A percentile compares a stretch with the other conserved stretches of the same genome.
Evolutionary conservation across 495 filamentous ascomycete genomes (phyloP).

Genomic region (Penicillium lividum): DNA sequence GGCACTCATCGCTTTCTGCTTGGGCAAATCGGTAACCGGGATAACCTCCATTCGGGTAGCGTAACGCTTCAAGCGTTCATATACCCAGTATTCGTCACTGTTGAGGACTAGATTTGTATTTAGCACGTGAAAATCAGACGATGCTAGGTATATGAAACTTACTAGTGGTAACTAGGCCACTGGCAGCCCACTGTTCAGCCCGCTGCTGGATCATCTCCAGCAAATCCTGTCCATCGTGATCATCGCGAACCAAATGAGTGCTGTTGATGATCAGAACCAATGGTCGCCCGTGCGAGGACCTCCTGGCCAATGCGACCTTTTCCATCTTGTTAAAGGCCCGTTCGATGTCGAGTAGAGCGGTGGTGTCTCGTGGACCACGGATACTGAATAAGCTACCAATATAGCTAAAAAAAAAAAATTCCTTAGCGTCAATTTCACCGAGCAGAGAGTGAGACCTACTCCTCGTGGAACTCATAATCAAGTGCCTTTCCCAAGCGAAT

Average conservation of each 20-base stretch:
- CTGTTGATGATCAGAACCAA: constrained; percentile 89
- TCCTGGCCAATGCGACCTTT: constrained; percentile 79
- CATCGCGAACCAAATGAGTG: constrained; percentile 84
- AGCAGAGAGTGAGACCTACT: constrained; percentile 32
- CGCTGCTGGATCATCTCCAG: constrained; percentile 94
- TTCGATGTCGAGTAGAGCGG: constrained; percentile 89
- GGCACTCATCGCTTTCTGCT: constrained; percentile 70
- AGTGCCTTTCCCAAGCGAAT: constrained; percentile 88
- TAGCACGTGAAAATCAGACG: background rate
- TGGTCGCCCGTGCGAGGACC: constrained; percentile 59
- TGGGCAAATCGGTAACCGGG: constrained; percentile 77
- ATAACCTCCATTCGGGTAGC: constrained; percentile 91
- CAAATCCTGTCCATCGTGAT: constrained; percentile 86
- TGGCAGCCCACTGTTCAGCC: constrained; percentile 93
- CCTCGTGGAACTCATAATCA: constrained; percentile 86
- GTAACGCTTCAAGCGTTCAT: constrained; percentile 87
- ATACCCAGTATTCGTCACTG: constrained; percentile 97
- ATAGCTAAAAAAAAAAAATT: constrained; percentile 65
- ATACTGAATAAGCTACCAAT: constrained; percentile 95
- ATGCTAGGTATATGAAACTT: constrained; percentile 9
- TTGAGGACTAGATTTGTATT: constrained; percentile 65
- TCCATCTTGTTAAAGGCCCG: constrained; percentile 96
- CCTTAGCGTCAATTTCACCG: constrained; percentile 18
- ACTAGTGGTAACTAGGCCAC: constrained; percentile 78
- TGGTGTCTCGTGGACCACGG: constrained; percentile 86